Evolutionary conservation across 1,284 basidiomycete species (phyloP), one percentile per base, ranked within the genome.

Genomic region (Melampsora occidentalis): DNA sequence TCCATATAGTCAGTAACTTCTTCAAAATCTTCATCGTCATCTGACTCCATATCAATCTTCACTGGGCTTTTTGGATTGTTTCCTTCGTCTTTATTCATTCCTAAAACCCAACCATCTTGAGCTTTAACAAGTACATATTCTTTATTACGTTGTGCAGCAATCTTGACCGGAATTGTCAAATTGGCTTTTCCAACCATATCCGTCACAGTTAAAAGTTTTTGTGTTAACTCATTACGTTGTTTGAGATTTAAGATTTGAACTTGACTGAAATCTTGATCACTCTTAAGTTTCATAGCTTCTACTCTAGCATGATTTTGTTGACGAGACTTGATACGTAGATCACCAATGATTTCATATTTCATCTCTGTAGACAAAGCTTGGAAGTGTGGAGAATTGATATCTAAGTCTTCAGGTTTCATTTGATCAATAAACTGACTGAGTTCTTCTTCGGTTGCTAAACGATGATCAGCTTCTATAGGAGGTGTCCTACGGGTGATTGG

Each of bases 301-400:
- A 99, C 85, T 12, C 97, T 90, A 69, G 89, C 89, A 84, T 95
- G 91, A 5, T 93, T 97, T 7, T 94, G 96, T 83, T 97, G 94
- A 1, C 97, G 88, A 1, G 94, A 97, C 82, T 94, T 94, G 62
- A 96, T 85, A 5, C 95, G 89, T 76, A 98, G 85, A 84, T 99
- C 97, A 76, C 96, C 96, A 39, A 99, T 91, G 79, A 99, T 94
- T 85, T 99, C 97, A 83, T 99, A 99, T 82, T 99, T 94, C 28
- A 97, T 89, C 83, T 98, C 95, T 0, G 93, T 93, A 0, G 97
- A 94, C 12, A 99, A 87, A 78, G 93, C 92, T 33, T 90, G 89
- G 82, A 99, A 99, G 22, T 69, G 51, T n/a, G 90, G 91, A 9
- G 91, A 87, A 1, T 92, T 93, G 20, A 89, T 87, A 81, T 97